A percentile compares a stretch with the other conserved stretches of the same genome.
These are phyloP conservation scores for Paraleonurus japonicus DNA, from an alignment of 257 asterid genomes.

Conservation along the genomic window DNA sequence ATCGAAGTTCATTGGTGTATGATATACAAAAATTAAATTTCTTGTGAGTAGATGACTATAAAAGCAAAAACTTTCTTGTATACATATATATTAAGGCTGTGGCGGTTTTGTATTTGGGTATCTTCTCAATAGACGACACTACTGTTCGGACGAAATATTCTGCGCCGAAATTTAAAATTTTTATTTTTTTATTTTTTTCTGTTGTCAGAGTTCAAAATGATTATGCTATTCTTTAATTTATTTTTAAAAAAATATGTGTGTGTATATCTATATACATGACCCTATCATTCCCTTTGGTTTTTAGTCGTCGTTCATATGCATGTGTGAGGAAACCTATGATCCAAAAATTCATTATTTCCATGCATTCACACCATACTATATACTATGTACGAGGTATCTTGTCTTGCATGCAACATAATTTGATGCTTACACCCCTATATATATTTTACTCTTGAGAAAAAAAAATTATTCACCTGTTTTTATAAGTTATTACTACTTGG, in stretches of 20 bases:
- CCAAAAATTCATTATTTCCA: background rate
- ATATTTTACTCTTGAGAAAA: too few species aligned
- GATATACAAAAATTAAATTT: too few species aligned
- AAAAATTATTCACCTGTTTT: too few species aligned
- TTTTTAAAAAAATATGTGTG: background rate
- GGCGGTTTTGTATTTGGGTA: background rate
- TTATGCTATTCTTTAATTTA: background rate
- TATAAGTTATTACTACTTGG: too few species aligned
- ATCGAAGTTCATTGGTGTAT: too few species aligned
- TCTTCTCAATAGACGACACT: background rate
- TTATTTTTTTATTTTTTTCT: background rate
- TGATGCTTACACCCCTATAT: background rate
- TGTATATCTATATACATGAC: background rate
- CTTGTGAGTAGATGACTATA: too few species aligned
- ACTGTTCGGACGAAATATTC: background rate
- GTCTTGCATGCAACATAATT: background rate
- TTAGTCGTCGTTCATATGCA: background rate
- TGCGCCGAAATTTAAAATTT: background rate
- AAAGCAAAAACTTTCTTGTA: too few species aligned
- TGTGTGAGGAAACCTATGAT: background rate
- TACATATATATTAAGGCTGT: too few species aligned
- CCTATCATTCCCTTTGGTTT: background rate
- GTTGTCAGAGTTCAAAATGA: background rate
- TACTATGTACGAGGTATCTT: background rate
- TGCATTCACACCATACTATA: background rate